Percentiles rank a stretch among this genome's conserved stretches.
Conservation (phyloP, 345 rosid species). For the Lepidium aucheri region DNA sequence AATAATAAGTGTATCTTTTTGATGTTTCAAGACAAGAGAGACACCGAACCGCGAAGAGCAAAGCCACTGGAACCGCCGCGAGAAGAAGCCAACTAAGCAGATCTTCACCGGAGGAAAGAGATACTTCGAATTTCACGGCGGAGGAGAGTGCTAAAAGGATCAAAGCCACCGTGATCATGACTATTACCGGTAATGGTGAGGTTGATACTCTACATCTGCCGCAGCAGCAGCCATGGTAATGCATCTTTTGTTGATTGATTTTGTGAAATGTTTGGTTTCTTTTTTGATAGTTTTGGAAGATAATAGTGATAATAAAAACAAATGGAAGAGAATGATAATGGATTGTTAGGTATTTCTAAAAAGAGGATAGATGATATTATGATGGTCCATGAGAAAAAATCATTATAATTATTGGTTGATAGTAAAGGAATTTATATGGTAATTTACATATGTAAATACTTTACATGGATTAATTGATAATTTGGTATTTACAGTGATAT, state of each 20-base stretch:
- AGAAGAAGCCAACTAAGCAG: slow-evolving; percentile 39
- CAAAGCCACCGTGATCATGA: slow-evolving; percentile 36
- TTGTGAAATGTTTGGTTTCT: slow-evolving; percentile 1
- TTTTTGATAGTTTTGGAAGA: not conserved
- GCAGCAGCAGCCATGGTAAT: slow-evolving; percentile 38
- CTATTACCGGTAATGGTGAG: slow-evolving; percentile 34
- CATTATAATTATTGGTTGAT: not conserved
- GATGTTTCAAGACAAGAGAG: slow-evolving; percentile 30
- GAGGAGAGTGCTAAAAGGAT: slow-evolving; percentile 36
- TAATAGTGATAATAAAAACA: not conserved
- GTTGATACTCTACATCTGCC: slow-evolving; percentile 27
- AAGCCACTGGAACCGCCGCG: slow-evolving; percentile 15
- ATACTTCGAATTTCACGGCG: slow-evolving; percentile 27
- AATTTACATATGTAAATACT: not conserved
- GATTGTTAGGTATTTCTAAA: slow-evolving; percentile 15
- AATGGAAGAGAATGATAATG: slow-evolving; percentile 1
- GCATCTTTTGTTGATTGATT: slow-evolving; percentile 8
- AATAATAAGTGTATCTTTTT: slow-evolving; percentile 6
- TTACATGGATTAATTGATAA: not conserved
- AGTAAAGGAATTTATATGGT: not conserved
- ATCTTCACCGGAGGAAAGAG: slow-evolving; percentile 21
- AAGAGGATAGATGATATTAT: not conserved
- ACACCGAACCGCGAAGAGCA: slow-evolving; percentile 29
- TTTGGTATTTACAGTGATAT: not conserved
- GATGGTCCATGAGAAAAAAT: slow-evolving; percentile 7